A percentile compares a stretch with the other conserved stretches of the same genome.
Evolutionary conservation across 805 yeast genomes (phyloP).

Genomic region (Starmerella floris): DNA sequence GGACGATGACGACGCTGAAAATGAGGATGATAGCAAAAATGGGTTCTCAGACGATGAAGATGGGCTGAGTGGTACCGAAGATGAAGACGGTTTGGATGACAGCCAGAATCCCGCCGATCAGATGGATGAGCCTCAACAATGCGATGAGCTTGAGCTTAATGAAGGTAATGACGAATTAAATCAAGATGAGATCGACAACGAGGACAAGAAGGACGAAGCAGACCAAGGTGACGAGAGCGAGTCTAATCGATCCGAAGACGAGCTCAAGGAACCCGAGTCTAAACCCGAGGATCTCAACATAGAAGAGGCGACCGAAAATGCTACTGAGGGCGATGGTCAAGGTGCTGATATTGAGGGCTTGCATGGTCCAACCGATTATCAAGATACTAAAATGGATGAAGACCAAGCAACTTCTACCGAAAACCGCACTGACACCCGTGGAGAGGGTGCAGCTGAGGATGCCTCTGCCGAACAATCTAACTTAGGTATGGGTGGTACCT

Average conservation of each 20-base stretch:
- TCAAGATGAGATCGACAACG: constrained; percentile 2
- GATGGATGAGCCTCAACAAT: too few species aligned
- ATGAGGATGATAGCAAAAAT: constrained; percentile 26
- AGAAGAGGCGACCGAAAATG: constrained; percentile 23
- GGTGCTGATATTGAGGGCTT: constrained; percentile 35
- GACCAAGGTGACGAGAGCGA: constrained; percentile 19
- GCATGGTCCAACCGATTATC: constrained; percentile 64
- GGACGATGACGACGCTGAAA: constrained; percentile 30
- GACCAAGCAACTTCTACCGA: constrained; percentile 21
- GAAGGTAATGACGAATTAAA: background rate
- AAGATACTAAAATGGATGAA: constrained; percentile 30
- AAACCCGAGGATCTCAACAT: constrained; percentile 24
- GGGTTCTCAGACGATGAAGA: constrained; percentile 21
- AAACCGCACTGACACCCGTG: constrained; percentile 34
- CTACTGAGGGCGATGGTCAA: constrained; percentile 23
- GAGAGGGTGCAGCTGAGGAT: constrained; percentile 48
- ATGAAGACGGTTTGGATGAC: constrained; percentile 22
- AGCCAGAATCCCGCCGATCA: constrained; percentile 21
- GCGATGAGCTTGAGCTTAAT: too few species aligned
- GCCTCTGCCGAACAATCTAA: constrained; percentile 25
- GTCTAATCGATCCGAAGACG: background rate
- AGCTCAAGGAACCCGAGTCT: background rate
- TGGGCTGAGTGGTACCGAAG: constrained; percentile 24
- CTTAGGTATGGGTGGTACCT: constrained; percentile 40
- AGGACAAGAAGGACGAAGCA: constrained; percentile 27